Evolutionary conservation across 805 yeast genomes (phyloP).

Genomic region (Candida manassasensis): DNA sequence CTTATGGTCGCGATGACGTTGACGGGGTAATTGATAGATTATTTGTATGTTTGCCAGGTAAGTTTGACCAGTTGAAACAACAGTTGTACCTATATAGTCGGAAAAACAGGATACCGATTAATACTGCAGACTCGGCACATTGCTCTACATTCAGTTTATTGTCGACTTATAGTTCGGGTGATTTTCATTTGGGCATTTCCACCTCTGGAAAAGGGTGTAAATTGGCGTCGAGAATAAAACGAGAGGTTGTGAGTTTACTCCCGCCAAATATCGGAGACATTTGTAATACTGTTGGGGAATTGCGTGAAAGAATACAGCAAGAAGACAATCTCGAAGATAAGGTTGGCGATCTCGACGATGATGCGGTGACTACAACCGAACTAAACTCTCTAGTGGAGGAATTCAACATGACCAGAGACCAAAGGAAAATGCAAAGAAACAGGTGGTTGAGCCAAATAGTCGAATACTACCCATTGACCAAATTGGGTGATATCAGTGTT

Average conservation of each 20-base stretch:
- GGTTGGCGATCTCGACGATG: slow-evolving; percentile 62
- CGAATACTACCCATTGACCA: slow-evolving; percentile 78
- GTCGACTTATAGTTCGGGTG: slow-evolving; percentile 67
- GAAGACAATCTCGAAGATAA: slow-evolving; percentile 41
- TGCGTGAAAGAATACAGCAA: slow-evolving; percentile 52
- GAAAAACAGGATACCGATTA: slow-evolving; percentile 71
- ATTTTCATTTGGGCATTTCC: slow-evolving; percentile 75
- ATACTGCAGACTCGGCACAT: slow-evolving; percentile 69
- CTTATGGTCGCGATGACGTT: slow-evolving; percentile 59
- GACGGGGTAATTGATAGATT: slow-evolving; percentile 69
- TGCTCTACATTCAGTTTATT: slow-evolving; percentile 71
- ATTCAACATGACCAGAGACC: slow-evolving; percentile 48
- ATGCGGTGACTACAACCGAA: slow-evolving; percentile 54
- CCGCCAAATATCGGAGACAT: slow-evolving; percentile 69
- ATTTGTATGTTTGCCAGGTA: slow-evolving; percentile 50
- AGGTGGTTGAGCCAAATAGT: slow-evolving; percentile 88
- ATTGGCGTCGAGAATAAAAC: slow-evolving; percentile 70
- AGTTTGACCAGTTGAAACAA: slow-evolving; percentile 24
- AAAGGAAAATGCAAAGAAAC: slow-evolving; percentile 54
- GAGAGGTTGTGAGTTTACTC: slow-evolving; percentile 62
- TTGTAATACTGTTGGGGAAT: slow-evolving; percentile 62
- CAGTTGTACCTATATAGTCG: slow-evolving; percentile 49
- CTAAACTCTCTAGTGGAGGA: slow-evolving; percentile 63
- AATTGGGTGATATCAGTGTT: slow-evolving; percentile 55
- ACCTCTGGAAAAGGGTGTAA: slow-evolving; percentile 90